Base-by-base conservation (phyloP, 495 filamentous ascomycete genomes). In the Tuber indicum region DNA sequence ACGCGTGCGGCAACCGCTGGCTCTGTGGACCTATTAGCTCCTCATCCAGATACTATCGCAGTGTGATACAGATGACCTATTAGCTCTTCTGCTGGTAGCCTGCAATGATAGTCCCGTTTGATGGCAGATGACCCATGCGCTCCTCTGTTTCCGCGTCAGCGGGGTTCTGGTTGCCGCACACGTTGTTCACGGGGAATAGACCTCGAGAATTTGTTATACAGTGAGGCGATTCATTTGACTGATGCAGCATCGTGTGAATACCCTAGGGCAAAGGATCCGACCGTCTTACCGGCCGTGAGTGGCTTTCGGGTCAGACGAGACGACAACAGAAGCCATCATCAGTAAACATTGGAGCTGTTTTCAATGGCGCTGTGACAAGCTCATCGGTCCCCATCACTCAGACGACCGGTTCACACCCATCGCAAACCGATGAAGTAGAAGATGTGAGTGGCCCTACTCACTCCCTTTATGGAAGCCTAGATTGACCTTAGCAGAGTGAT, bases 241-340 rank as follows among this genome's bases (percentile, higher is more conserved):
- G 45, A 75, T 72, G 42, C 66, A 1, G 8, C 58, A 32, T 58
- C 26, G 12, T n/a, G 21, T 19, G n/a, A 2, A 36, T 26, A 21
- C 43, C 73, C n/a, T 76, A 80, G 78, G 77, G 78, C 19, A 76
- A 70, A 73, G 78, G 77, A 45, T 80, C 78, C 0, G 77, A 80
- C 36, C 52, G 74, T 12, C 41, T 71, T n/a, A 71, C 74, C 6
- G 78, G 77, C 19, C 75, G 74, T 45, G 32, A 62, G 23, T 80
- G 78, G 78, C 36, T 79, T 32, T 9, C 46, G 62, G 43, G 72
- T 12, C 73, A 76, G 41, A 72, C 23, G 43, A 71, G 62, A 49
- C 46, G 5, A 26, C 58, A 41, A 17, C 70, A 39, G 43, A 49
- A 32, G 17, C 46, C 70, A 21, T 44, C 76, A n/a, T 66, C 74